A percentile compares a stretch with the other conserved stretches of the same genome.
phyloP scores from a whole-genome alignment of 2,329 filamentous ascomycete species.

The Paecilomyces formosus region DNA sequence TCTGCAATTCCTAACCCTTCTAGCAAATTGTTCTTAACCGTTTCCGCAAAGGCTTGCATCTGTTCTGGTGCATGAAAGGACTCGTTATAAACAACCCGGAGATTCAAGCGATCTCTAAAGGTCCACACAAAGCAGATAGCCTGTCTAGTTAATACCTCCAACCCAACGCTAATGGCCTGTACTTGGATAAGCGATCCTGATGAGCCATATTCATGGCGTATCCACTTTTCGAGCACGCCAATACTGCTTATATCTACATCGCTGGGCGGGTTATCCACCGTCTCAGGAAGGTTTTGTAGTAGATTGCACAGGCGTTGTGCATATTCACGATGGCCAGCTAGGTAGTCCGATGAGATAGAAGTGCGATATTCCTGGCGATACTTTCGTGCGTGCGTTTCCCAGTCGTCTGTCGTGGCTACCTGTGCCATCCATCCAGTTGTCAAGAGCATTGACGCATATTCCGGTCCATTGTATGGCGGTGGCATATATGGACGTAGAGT shows the following conservation, averaged over 20 bases:
- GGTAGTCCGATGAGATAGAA: conserved; percentile 12
- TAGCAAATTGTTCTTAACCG: conserved; percentile 1
- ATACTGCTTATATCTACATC: conserved; percentile 19
- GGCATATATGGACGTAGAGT: conserved; percentile 19
- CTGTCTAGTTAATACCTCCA: conserved; percentile 24
- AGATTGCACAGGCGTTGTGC: conserved; percentile 14
- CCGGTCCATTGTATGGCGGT: conserved; percentile 16
- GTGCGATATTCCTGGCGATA: conserved; percentile 15
- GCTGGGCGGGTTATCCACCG: conserved; percentile 16
- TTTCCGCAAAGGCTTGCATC: conserved; percentile 13
- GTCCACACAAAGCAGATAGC: conserved; percentile 22
- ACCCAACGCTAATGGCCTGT: conserved; percentile 18
- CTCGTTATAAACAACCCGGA: conserved; percentile 25
- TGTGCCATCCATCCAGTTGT: conserved; percentile 9
- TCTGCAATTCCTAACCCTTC: conserved; percentile 4
- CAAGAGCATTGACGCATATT: conserved; percentile 11
- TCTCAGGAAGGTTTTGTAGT: conserved; percentile 11
- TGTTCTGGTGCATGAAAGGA: conserved; percentile 19
- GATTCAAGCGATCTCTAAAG: conserved; percentile 22
- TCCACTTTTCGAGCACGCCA: conserved; percentile 8
- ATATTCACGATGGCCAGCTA: conserved; percentile 20
- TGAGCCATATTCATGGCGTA: conserved; percentile 16
- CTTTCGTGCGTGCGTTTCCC: conserved; percentile 7
- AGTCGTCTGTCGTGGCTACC: conserved; percentile 6
- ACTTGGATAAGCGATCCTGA: conserved; percentile 14